Evolutionary conservation across 1,139 yeast genomes (phyloP).

Genomic region (Hyphopichia fennica): DNA sequence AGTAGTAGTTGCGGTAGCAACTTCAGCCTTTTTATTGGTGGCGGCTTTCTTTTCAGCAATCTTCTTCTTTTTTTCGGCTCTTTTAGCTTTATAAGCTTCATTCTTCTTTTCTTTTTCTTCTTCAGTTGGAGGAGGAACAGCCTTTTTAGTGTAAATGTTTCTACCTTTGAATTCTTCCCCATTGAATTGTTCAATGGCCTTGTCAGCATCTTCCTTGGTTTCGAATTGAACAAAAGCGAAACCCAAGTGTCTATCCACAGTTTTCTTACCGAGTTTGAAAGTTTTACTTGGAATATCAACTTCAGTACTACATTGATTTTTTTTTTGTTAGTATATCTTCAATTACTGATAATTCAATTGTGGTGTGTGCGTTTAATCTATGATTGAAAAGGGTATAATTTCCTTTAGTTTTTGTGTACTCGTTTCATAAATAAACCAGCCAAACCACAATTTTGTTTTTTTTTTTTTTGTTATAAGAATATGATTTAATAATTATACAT

Average conservation of each 20-base stretch:
- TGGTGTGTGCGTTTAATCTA: background rate
- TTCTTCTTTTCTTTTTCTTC: conserved; percentile 42
- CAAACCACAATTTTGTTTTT: too few species aligned
- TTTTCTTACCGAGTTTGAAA: conserved; percentile 30
- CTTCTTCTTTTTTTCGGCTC: conserved; percentile 27
- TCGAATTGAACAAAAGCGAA: conserved; percentile 56
- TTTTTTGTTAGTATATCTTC: conserved; percentile 7
- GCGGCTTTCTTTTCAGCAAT: conserved; percentile 19
- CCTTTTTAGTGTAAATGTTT: conserved; percentile 49
- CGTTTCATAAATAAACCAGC: too few species aligned
- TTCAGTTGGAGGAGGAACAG: conserved; percentile 53
- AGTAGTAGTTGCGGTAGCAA: conserved; percentile 7
- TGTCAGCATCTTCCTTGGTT: conserved; percentile 47
- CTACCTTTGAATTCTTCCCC: conserved; percentile 49
- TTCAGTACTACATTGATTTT: conserved; percentile 19
- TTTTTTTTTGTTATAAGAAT: too few species aligned
- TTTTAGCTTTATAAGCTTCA: conserved; percentile 39
- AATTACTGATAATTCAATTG: background rate
- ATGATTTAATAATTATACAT: conserved; percentile 14
- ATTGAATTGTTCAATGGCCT: conserved; percentile 44
- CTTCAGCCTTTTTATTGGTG: conserved; percentile 5
- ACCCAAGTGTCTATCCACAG: conserved; percentile 45
- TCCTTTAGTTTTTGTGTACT: too few species aligned
- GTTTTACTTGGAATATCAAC: conserved; percentile 45
- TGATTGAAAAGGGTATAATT: too few species aligned